Conservation (phyloP, 495 filamentous ascomycete genomes). For the Hypoxylon trugodes region DNA sequence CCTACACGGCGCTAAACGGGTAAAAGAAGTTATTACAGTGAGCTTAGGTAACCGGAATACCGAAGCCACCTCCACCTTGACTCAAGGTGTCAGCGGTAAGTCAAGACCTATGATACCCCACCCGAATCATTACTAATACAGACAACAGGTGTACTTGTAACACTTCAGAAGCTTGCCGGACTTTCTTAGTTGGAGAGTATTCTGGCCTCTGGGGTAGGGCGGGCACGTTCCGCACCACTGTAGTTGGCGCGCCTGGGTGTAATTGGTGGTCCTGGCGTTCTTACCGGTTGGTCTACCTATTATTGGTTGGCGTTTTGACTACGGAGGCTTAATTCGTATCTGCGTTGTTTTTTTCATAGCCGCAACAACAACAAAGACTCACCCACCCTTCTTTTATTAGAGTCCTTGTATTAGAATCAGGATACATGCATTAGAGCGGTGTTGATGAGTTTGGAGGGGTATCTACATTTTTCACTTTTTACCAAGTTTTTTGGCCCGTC, state of each 20-base stretch:
- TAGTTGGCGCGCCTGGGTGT: constrained; percentile 4
- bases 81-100: constrained; percentile 88
- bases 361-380: constrained; percentile 32
- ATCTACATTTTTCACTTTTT: constrained; percentile 7
- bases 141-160: constrained; percentile 55
- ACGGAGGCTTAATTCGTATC: constrained; percentile 21
- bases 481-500: background rate
- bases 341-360: constrained; percentile 31
- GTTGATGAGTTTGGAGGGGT: constrained; percentile 17
- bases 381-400: constrained; percentile 3
- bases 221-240: background rate
- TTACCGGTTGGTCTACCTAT: background rate
- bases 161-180: constrained; percentile 55
- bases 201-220: constrained; percentile 7
- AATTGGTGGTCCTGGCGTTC: constrained; percentile 17
- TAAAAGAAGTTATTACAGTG: constrained; percentile 80
- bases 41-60: constrained; percentile 86
- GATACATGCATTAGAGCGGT: constrained; percentile 33
- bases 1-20: constrained; percentile 59
- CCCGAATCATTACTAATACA: constrained; percentile 14
- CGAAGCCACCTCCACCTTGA: constrained; percentile 83
- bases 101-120: constrained; percentile 24
- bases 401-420: constrained; percentile 18
- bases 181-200: constrained; percentile 39
- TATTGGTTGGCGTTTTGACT: constrained; percentile 12